Percentiles rank a stretch among this genome's conserved stretches.
Conservation (phyloP, 2,329 filamentous ascomycete genomes). For the Diaporthe eres region DNA sequence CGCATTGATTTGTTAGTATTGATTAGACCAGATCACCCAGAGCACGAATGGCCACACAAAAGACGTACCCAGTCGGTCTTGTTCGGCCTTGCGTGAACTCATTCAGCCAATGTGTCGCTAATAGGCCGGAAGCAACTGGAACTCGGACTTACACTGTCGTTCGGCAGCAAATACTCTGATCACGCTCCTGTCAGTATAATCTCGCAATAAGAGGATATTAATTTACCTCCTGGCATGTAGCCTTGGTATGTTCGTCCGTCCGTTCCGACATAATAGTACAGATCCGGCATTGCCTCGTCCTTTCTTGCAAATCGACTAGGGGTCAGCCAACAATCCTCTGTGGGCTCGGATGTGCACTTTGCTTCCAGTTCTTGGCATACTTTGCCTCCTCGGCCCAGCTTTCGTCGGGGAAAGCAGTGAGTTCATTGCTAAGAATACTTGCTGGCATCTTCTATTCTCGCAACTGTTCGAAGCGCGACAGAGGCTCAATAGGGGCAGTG, state of each 20-base stretch:
- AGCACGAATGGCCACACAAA: not conserved
- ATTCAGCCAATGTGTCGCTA: not conserved
- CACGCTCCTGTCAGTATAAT: not conserved
- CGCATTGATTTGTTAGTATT: not conserved
- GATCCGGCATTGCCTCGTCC: not conserved
- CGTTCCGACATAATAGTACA: constrained; percentile 12
- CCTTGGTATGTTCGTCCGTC: constrained; percentile 25
- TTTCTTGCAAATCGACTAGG: not conserved
- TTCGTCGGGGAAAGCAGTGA: not conserved
- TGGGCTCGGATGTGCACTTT: not conserved
- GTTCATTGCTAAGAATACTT: constrained; percentile 9
- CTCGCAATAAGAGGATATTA: not conserved
- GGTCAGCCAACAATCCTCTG: not conserved
- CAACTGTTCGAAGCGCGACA: not conserved
- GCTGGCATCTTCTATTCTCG: not conserved
- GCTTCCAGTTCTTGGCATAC: not conserved
- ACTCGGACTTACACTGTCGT: constrained; percentile 1
- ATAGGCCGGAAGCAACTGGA: too few species aligned
- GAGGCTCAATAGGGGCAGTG: not conserved
- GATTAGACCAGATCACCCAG: not conserved
- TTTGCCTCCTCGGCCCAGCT: not conserved
- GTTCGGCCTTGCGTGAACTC: not conserved
- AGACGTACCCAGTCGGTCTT: constrained; percentile 7
- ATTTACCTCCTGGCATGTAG: constrained; percentile 18
- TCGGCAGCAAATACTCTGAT: constrained; percentile 21